Evolutionary conservation across 1,284 basidiomycete genomes (phyloP), one percentile per base, ranked within the genome.

Genomic region (Stereum hirsutum): DNA sequence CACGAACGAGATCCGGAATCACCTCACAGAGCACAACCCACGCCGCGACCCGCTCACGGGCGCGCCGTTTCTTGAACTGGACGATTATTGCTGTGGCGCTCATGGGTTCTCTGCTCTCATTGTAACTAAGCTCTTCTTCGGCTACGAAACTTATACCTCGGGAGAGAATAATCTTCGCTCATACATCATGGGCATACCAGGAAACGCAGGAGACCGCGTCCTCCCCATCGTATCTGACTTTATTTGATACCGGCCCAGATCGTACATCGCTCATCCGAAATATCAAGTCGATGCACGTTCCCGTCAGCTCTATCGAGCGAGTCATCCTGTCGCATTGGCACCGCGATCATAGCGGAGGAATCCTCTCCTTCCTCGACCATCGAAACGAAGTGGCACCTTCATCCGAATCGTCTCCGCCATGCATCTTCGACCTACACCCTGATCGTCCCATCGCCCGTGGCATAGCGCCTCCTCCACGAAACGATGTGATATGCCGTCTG

Each of bases 241-340:
- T 90, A 26, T 88, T 90, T 55, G 89, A 91, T 60, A 81, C 83
- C 5, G 89, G 87, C 0, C 87, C 89, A 6, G 88, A 91, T 54
- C 74, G 75, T 10, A 67, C 66, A 25, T 77, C 79, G 30, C 75
- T 91, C 50, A 71, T 78, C 23, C 75, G 85, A 42, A 91, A 90
- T 57, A 60, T 81, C 20, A 58, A 61, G 6, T 74, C 80, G 2
- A 70, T 90, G 68, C 65, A 76, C 17, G 57, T 77, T 1, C 70
- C 72, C 4, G 59, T 77, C 5, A 62, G 69, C 26, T 58, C 65
- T 33, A 69, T 91, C 47, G 74, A 78, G 32, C 72, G 78, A 23
- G 65, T 89, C 32, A 65, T 89, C 17, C 71, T 81, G 11, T 88
- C 84, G 1, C 89, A 91, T 57, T 91, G 88, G 87, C 88, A 90